These are phyloP conservation scores for Solanum sejunctum DNA, from an alignment of 257 asterid genomes.

Conservation along the genomic window DNA sequence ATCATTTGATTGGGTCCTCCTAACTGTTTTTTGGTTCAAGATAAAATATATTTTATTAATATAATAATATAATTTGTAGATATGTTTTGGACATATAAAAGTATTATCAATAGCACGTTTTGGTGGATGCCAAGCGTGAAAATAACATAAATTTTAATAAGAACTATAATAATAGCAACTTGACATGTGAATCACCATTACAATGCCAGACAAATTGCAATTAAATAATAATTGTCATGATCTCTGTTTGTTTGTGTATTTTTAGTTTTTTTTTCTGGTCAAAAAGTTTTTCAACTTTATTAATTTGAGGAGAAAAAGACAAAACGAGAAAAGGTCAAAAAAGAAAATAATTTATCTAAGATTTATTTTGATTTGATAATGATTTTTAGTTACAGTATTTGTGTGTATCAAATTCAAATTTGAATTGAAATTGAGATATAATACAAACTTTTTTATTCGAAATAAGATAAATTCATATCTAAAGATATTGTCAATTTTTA, in stretches of 20 bases:
- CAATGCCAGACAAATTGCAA: neutral
- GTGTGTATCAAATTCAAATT: neutral
- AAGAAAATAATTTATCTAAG: neutral
- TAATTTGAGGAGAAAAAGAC: neutral
- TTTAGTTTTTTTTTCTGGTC: neutral
- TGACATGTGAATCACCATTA: neutral
- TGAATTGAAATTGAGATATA: neutral
- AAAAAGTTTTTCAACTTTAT: neutral
- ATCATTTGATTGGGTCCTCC: neutral
- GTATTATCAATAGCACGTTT: conserved; percentile 9
- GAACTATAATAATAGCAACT: neutral
- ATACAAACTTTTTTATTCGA: too few species aligned
- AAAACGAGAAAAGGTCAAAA: neutral
- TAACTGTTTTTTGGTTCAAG: neutral
- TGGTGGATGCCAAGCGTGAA: conserved; percentile 8
- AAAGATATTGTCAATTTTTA: too few species aligned
- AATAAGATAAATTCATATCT: too few species aligned
- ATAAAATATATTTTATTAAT: neutral
- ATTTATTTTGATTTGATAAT: neutral
- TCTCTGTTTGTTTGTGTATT: neutral
- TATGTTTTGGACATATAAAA: neutral
- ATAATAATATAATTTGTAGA: neutral
- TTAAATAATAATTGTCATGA: neutral
- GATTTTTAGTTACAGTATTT: neutral
- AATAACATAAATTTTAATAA: neutral